phyloP scores from a whole-genome alignment of 2,329 filamentous ascomycete species.

The Colletotrichum sp. region DNA sequence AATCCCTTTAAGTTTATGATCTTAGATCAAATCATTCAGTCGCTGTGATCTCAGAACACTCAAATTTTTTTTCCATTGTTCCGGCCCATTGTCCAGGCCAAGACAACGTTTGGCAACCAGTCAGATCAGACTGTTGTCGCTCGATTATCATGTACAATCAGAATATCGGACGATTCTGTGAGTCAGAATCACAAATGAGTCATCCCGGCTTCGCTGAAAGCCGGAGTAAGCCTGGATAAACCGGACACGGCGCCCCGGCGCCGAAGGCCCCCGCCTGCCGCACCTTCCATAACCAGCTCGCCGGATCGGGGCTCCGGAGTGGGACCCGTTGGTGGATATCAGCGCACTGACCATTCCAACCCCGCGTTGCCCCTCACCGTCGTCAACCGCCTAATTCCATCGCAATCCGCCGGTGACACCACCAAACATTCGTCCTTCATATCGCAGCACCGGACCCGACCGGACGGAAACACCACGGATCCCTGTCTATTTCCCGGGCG shows the following conservation, averaged over 20 bases:
- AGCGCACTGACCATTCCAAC: slow-evolving; percentile 2
- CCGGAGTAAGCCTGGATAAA: neutral
- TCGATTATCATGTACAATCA: neutral
- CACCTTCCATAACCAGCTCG: neutral
- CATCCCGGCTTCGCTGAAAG: neutral
- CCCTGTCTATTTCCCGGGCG: neutral
- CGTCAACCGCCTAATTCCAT: slow-evolving; percentile 11
- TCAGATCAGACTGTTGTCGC: neutral
- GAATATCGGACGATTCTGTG: neutral
- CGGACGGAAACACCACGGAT: neutral
- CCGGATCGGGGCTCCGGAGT: neutral
- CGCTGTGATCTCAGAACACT: neutral
- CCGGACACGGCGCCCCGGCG: neutral
- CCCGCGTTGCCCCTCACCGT: neutral
- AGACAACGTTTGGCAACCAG: neutral
- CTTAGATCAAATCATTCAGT: neutral
- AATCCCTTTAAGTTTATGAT: neutral
- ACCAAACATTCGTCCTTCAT: neutral
- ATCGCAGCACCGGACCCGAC: neutral
- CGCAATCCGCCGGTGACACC: slow-evolving; percentile 1
- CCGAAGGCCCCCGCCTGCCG: neutral
- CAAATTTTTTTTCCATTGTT: neutral
- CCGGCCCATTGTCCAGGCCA: neutral
- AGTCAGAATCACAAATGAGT: neutral
- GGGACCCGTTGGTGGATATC: neutral